Base-by-base conservation (phyloP, 2,329 filamentous ascomycete genomes). In the Epichloe sp. region DNA sequence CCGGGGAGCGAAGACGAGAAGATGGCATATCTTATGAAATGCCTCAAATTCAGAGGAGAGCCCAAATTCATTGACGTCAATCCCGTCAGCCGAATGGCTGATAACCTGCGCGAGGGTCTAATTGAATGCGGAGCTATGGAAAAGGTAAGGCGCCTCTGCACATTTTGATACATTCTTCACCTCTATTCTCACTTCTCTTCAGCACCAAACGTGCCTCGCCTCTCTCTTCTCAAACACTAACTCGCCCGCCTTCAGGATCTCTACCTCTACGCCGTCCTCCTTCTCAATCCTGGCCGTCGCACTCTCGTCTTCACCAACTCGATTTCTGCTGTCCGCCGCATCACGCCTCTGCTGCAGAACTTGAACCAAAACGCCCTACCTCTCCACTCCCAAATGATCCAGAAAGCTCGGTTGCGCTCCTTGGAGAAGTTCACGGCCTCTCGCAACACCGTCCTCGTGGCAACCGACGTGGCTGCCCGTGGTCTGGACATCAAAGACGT, bases 281-380 rank as follows among this genome's bases (percentile, higher is more conserved):
- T 96, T 2, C 80, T 95, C 52, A 86, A 95, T 63, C 83, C 87
- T 1, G 83, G 83, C 46, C 79, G 83, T 38, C 85, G 90, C 35
- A 89, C 88, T 0, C 75, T 98, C 3, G 82, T 98, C 46, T 98
- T 98, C 66, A 89, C 90, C 31, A 98, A 98, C 70, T 95, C 90
- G 44, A 96, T 98, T 65, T 87, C 86, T 49, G 86, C 91, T 3
- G 91, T 95, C 48, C 85, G 89, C 44, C 87, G 93, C 38, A 74
- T 98, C 12, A 82, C 85, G 0, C 88, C 91, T 0, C 79, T 96
- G 62, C 77, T 98, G 2, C 82, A 91, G 59, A 88, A 87, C 57
- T 80, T 98, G 48, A 79, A 84, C 55, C 75, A 96, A 8, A 82
- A 84, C 2, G 85, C 83, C 1, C 73, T 88, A 11, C 82, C 86